Evolutionary conservation across 2,329 filamentous ascomycete genomes (phyloP).

Genomic region (Xylaria polymorpha): DNA sequence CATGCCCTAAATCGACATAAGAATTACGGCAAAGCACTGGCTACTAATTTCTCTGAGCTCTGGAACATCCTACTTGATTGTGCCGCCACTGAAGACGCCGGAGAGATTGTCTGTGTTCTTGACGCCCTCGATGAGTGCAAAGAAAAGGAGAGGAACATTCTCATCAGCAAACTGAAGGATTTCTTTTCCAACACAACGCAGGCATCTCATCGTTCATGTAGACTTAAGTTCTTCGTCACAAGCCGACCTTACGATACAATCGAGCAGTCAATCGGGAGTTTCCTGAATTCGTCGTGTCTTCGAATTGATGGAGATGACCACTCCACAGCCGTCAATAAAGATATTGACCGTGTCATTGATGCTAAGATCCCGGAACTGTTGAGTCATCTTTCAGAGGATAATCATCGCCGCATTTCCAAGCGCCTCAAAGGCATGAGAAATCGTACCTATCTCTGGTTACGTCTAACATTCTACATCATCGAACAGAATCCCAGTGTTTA

Average conservation of each 20-base stretch:
- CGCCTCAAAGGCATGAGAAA: slow-evolving; percentile 3
- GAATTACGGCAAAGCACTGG: slow-evolving; percentile 1
- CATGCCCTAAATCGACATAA: slow-evolving; percentile 2
- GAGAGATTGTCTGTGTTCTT: slow-evolving; percentile 17
- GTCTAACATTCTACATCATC: slow-evolving; percentile 18
- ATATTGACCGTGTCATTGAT: slow-evolving; percentile 27
- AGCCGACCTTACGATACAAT: slow-evolving; percentile 23
- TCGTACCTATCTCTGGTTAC: slow-evolving; percentile 29
- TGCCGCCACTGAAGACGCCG: slow-evolving; percentile 2
- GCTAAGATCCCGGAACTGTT: background rate
- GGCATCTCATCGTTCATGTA: background rate
- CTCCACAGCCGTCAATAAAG: slow-evolving; percentile 2
- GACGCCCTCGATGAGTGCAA: slow-evolving; percentile 29
- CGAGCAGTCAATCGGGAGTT: background rate
- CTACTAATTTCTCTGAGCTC: slow-evolving; percentile 18
- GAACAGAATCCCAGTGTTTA: background rate
- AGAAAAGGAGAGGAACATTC: background rate
- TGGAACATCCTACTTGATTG: slow-evolving; percentile 17
- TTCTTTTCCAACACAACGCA: background rate
- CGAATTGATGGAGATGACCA: slow-evolving; percentile 20
- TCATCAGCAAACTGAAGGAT: background rate
- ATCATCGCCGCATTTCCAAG: background rate
- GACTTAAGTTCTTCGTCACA: slow-evolving; percentile 25
- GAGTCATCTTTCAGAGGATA: background rate
- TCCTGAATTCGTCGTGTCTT: background rate